phyloP scores from a whole-genome alignment of 805 yeast genomes.

The Priceomyces fermenticarens region DNA sequence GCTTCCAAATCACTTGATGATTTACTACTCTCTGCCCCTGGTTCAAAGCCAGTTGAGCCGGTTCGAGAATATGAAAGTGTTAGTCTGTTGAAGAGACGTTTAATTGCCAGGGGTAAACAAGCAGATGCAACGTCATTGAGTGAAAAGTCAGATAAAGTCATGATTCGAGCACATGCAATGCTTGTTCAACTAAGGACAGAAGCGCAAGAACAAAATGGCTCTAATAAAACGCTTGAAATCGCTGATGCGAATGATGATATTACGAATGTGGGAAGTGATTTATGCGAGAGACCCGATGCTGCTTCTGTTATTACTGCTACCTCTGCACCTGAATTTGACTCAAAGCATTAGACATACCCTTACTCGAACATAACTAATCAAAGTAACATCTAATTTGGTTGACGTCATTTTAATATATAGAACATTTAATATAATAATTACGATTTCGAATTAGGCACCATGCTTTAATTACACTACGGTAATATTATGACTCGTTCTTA shows the following conservation, averaged over 20 bases:
- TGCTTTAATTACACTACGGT: no score
- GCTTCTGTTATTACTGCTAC: no score
- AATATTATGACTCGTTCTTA: no score
- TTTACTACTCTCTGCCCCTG: conserved; percentile 5
- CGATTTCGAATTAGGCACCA: no score
- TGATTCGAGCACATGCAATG: conserved; percentile 41
- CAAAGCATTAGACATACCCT: no score
- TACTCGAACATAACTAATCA: no score
- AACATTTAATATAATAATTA: no score
- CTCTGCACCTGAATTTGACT: no score
- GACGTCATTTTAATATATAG: no score
- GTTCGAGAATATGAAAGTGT: conserved; percentile 37
- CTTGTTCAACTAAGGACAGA: conserved; percentile 31
- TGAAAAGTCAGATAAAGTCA: conserved; percentile 21
- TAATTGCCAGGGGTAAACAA: conserved; percentile 30
- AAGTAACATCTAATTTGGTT: no score
- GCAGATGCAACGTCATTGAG: conserved; percentile 5
- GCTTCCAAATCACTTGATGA: conserved; percentile 25
- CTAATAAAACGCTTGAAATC: background rate
- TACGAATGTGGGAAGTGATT: no score
- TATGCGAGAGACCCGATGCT: no score
- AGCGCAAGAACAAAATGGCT: conserved; percentile 6
- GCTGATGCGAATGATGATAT: background rate
- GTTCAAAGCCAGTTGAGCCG: background rate
- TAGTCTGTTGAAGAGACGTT: conserved; percentile 30